Evolutionary conservation across 345 rosid species (phyloP), one percentile per base, ranked within the genome.

Genomic region (Salix caprea): DNA sequence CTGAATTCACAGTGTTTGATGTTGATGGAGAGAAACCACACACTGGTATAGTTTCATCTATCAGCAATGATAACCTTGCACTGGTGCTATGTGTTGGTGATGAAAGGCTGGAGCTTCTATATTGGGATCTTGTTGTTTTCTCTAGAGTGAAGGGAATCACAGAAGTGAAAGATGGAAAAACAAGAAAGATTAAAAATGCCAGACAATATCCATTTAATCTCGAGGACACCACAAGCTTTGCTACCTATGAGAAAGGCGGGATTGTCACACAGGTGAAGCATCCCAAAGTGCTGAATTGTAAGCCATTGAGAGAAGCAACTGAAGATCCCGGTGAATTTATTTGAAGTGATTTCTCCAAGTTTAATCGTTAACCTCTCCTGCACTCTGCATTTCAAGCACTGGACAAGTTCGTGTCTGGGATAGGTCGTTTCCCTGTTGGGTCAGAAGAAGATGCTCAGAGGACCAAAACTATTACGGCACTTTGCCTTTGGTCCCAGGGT

Each of bases 401-500:
- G 84, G 98, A 93, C 84, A 90, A 82, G 79, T 93, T 96, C 77
- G 67, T 74, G 21, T 78, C 88, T 54, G 97, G 87, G 81, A 61
- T 85, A 79, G 97, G 91, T 21, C 86, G 97, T 74, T 91, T 87
- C 76, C 99, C 97, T 70, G 85, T 84, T 80, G 97, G 97, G 71
- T 90, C 98, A 30, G 97, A 93, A 81, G 95, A 89, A 66, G 98
- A 96, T 77, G 98, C 97, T 56, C 89, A 87, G 81, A 87, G 84
- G 82, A 18, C 91, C 90, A 0, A 91, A 89, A 79, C 92, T 96
- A 76, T 81, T 96, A 70, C 85, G 88, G 18, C 91, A 89, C 78
- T 96, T 96, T 87, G 91, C 98, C 71, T 93, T 88, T 76, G 99
- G 99, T 81, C 90, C 99, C 68, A 89, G 90, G 89, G 98, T 98